Conservation (phyloP, 1,284 basidiomycete species). For the Irpex sp. region DNA sequence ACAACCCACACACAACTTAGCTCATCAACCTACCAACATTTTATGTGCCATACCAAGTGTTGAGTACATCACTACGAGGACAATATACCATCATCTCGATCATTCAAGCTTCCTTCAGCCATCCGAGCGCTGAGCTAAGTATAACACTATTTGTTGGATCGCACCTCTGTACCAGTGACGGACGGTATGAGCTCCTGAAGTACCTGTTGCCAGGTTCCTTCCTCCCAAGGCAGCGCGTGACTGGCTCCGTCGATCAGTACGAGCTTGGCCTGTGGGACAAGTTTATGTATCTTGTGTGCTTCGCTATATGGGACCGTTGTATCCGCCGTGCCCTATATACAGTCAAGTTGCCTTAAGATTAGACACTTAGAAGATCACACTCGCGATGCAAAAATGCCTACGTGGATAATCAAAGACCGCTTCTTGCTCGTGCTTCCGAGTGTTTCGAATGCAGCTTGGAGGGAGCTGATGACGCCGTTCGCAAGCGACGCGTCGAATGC, state of each 20-base stretch:
- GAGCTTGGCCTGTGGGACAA: conserved; percentile 7
- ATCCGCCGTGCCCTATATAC: conserved; percentile 6
- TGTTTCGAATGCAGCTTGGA: conserved; percentile 1
- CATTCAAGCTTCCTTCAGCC: neutral
- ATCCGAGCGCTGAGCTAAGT: neutral
- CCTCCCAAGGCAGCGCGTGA: conserved; percentile 3
- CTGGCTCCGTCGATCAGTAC: conserved; percentile 2
- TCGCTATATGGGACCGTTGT: conserved; percentile 4
- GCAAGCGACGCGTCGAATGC: neutral
- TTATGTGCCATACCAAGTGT: neutral
- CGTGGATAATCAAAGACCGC: conserved; percentile 10
- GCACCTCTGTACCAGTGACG: neutral
- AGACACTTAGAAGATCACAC: too few relatives aligned
- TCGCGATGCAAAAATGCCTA: neutral
- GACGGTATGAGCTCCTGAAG: neutral
- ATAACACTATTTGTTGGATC: neutral
- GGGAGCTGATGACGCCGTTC: neutral
- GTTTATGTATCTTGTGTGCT: conserved; percentile 3
- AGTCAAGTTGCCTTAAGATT: too few relatives aligned
- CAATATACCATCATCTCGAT: neutral
- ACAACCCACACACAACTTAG: neutral
- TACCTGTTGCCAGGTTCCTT: neutral
- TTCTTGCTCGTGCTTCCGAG: conserved; percentile 1
- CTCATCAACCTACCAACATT: neutral
- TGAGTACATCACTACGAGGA: neutral